These are phyloP conservation scores for Trichoderma aggressivum DNA, from an alignment of 2,329 filamentous ascomycete genomes.

Conservation along the genomic window DNA sequence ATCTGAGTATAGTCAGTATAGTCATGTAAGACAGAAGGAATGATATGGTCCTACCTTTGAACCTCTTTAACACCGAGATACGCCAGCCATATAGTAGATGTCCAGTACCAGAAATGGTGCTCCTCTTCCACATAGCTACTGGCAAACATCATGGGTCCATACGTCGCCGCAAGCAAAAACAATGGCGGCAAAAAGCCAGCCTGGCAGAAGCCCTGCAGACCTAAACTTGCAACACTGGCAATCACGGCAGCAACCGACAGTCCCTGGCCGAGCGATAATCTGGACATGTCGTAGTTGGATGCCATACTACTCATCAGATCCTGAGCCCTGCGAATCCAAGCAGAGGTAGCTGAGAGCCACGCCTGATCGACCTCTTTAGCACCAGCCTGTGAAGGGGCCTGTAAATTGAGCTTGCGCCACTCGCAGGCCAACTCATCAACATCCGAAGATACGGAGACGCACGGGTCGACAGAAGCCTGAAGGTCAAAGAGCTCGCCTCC, in stretches of 20 bases:
- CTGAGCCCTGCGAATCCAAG: slow-evolving; percentile 72
- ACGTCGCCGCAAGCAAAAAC: slow-evolving; percentile 53
- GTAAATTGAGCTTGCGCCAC: slow-evolving; percentile 49
- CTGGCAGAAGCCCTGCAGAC: slow-evolving; percentile 17
- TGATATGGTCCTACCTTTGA: slow-evolving; percentile 31
- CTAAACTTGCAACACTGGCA: slow-evolving; percentile 18
- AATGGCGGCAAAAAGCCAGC: slow-evolving; percentile 40
- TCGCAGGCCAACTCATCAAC: slow-evolving; percentile 64
- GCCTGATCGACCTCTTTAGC: slow-evolving; percentile 32
- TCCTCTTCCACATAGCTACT: slow-evolving; percentile 98
- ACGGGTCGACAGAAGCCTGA: slow-evolving; percentile 34
- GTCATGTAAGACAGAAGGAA: neutral
- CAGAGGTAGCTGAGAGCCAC: slow-evolving; percentile 44
- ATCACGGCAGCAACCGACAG: slow-evolving; percentile 35
- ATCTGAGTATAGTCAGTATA: slow-evolving; percentile 23
- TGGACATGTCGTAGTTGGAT: slow-evolving; percentile 80
- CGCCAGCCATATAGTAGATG: slow-evolving; percentile 65
- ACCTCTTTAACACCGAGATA: slow-evolving; percentile 50
- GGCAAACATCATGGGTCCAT: slow-evolving; percentile 92
- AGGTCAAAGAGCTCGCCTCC: slow-evolving; percentile 43
- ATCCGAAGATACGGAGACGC: slow-evolving; percentile 34
- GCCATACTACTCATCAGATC: slow-evolving; percentile 81
- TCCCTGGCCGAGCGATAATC: slow-evolving; percentile 49
- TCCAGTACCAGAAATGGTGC: slow-evolving; percentile 98
- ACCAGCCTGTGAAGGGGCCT: slow-evolving; percentile 25